Evolutionary conservation across 1,284 basidiomycete species (phyloP), one percentile per base, ranked within the genome.

Genomic region (Kwoniella shivajii): DNA sequence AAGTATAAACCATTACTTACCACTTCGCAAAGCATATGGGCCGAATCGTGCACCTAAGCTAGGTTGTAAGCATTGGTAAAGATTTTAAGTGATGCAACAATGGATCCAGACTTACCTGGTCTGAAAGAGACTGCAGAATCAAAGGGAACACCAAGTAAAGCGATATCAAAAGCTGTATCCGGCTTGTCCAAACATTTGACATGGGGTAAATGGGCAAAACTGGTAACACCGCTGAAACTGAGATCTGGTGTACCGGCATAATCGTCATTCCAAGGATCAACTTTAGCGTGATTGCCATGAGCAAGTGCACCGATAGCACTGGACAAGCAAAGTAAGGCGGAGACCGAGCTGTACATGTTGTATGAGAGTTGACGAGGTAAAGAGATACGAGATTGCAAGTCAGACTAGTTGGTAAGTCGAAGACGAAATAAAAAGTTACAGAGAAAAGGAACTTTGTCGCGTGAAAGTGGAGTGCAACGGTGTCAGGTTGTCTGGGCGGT

Each of bases 81-180:
- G 9, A 9, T 14, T 31, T 10, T 24, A 24, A 29, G 33, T 26
- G 14, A 47, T 4, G 10, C 20, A 24, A 50, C 20, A 44, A 16
- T 16, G 38, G 9, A 38, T 22, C 14, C 2, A n/a, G n/a, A 63
- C 74, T 43, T 43, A 71, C 73, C 71, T 10, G 73, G 74, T 39
- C 72, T 52, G 51, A 63, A 75, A 20, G 69, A 71, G 14, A 73
- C 69, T 9, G 69, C 69, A 22, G 68, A 64, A 56, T 78, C 76
- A 51, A 75, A 78, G 0, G 76, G 76, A 26, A 77, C 61, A 22
- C 75, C 75, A 9, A 78, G 48, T 13, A 79, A 45, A 4, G 74
- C 78, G 36, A 79, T 65, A 58, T 79, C 78, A 31, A 73, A 74
- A 47, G 84, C 74, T 55, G 73, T 80, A 9, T 62, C 67, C 0